These are phyloP conservation scores for Barbarea vulgaris DNA, from an alignment of 345 rosid species.

Conservation along the genomic window DNA sequence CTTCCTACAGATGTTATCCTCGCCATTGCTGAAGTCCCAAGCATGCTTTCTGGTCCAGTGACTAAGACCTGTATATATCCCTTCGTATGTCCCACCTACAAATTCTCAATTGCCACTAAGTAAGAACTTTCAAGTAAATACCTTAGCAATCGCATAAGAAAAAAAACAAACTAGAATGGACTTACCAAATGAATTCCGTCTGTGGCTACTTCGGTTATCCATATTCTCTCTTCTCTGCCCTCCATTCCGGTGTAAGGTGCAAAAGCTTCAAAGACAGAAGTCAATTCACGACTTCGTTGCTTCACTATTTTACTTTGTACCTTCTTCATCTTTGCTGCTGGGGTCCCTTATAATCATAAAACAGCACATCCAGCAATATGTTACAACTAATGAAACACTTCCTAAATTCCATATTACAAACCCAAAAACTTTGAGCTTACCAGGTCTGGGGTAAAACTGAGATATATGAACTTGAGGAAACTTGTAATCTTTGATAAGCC, in stretches of 20 bases:
- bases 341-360: slow-evolving; percentile 59
- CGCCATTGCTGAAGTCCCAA: slow-evolving; percentile 73
- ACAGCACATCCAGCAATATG: not conserved
- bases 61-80: slow-evolving; percentile 85
- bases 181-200: slow-evolving; percentile 90
- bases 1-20: slow-evolving; percentile 92
- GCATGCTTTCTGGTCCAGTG: slow-evolving; percentile 64
- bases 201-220: slow-evolving; percentile 90
- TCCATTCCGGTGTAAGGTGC: slow-evolving; percentile 82
- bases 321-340: slow-evolving; percentile 98
- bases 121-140: not conserved
- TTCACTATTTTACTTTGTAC: slow-evolving; percentile 80
- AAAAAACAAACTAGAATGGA: not conserved
- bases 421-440: slow-evolving; percentile 39
- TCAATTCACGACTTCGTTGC: slow-evolving; percentile 89
- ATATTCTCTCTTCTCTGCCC: slow-evolving; percentile 82
- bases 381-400: not conserved
- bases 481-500: slow-evolving; percentile 72
- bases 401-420: not conserved
- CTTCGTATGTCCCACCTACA: slow-evolving; percentile 94
- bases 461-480: slow-evolving; percentile 95
- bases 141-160: too few relatives aligned
- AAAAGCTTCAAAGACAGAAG: slow-evolving; percentile 86
- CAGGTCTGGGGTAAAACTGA: slow-evolving; percentile 97
- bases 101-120: not conserved